phyloP scores from a whole-genome alignment of 257 asterid species.

The Solanum tarapatanum region DNA sequence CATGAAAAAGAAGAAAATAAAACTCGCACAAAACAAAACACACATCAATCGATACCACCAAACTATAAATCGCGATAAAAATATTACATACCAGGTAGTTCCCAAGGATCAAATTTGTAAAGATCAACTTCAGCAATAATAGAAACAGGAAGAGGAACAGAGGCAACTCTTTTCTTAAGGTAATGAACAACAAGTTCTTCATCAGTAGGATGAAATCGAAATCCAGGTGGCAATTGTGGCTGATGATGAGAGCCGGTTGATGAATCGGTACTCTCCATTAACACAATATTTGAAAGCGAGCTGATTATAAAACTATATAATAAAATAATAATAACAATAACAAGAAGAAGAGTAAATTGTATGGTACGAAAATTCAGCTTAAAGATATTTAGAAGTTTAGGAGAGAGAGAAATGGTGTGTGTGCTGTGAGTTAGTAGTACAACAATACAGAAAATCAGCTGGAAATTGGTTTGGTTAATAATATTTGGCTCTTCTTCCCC shows the following conservation, averaged over 20 bases:
- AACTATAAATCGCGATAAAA: background rate
- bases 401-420: background rate
- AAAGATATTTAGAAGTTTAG: background rate
- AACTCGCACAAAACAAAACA: background rate
- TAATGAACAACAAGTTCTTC: constrained; percentile 46
- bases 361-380: background rate
- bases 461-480: background rate
- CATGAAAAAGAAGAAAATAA: background rate
- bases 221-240: constrained; percentile 46
- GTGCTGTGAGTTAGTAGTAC: background rate
- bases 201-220: constrained; percentile 49
- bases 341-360: background rate
- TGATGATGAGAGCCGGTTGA: constrained; percentile 25
- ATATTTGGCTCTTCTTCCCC: background rate
- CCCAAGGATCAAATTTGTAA: constrained; percentile 50
- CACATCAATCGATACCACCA: background rate
- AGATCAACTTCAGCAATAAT: constrained; percentile 46
- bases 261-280: constrained; percentile 34
- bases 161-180: constrained; percentile 36
- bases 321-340: background rate
- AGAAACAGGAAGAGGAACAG: constrained; percentile 36
- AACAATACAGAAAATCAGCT: background rate
- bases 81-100: constrained; percentile 26
- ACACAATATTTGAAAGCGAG: background rate
- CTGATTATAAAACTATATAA: background rate